phyloP scores from a whole-genome alignment of 345 rosid species.

The Dipteronia dyeriana region DNA sequence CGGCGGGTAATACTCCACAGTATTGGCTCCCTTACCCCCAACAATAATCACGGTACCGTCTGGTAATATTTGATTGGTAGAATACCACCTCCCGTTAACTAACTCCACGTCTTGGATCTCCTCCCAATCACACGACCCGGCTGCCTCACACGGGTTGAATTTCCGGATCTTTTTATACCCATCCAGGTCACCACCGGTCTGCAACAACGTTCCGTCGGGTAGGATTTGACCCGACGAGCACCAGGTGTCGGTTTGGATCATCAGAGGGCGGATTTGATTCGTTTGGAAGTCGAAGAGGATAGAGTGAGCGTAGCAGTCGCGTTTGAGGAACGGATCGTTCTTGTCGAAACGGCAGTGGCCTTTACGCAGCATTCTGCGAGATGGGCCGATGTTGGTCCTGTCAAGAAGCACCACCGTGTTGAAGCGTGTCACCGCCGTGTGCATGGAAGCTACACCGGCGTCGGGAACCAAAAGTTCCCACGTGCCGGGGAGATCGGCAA shows the following conservation, averaged over 20 bases:
- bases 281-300: constrained; percentile 50
- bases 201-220: constrained; percentile 69
- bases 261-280: constrained; percentile 54
- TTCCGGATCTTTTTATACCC: constrained; percentile 55
- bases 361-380: constrained; percentile 50
- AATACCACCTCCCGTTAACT: constrained; percentile 63
- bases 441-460: constrained; percentile 95
- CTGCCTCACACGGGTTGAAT: constrained; percentile 55
- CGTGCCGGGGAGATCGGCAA: constrained; percentile 70
- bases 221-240: constrained; percentile 77
- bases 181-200: constrained; percentile 71
- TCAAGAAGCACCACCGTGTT: constrained; percentile 89
- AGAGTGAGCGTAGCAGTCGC: constrained; percentile 85
- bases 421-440: constrained; percentile 93
- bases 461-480: constrained; percentile 73
- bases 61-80: constrained; percentile 68
- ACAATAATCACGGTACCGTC: constrained; percentile 74
- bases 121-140: constrained; percentile 60
- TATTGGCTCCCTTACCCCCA: constrained; percentile 63
- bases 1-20: constrained; percentile 68
- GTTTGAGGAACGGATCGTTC: constrained; percentile 49
- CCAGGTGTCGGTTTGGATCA: constrained; percentile 78
- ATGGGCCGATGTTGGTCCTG: constrained; percentile 85
- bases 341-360: constrained; percentile 66
- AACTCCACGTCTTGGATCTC: constrained; percentile 54